These are phyloP conservation scores for Austroboletus novae-zelandiae DNA, from an alignment of 1,284 basidiomycete genomes.

Conservation along the genomic window DNA sequence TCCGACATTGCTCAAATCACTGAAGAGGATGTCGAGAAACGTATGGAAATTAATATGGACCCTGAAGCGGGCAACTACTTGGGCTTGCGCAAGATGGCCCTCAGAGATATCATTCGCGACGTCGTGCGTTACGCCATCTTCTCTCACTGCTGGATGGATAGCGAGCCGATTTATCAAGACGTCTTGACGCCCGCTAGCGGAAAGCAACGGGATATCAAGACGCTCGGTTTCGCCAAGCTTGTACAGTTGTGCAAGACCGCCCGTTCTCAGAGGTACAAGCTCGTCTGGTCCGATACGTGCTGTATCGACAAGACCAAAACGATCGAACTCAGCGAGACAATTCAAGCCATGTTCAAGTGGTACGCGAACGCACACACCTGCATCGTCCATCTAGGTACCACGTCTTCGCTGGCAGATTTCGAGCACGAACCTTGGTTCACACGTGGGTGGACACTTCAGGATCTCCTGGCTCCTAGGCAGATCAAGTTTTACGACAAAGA, in stretches of 20 bases:
- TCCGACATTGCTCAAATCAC: conserved; percentile 20
- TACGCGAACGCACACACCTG: conserved; percentile 25
- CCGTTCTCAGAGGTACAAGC: conserved; percentile 9
- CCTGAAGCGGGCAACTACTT: conserved; percentile 20
- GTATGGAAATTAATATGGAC: conserved; percentile 3
- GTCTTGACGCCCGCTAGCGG: background rate
- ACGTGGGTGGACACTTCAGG: no score
- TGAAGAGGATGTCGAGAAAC: conserved; percentile 11
- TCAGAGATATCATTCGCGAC: conserved; percentile 19
- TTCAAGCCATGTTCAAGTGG: conserved; percentile 30
- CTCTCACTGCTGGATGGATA: conserved; percentile 27
- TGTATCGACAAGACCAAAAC: background rate
- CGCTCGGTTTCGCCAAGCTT: conserved; percentile 16
- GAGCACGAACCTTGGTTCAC: conserved; percentile 26
- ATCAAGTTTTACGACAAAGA: conserved; percentile 27
- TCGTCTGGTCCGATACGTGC: conserved; percentile 29
- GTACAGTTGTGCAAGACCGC: conserved; percentile 21
- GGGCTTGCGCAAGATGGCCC: conserved; percentile 6
- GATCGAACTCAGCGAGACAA: conserved; percentile 26
- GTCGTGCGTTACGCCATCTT: conserved; percentile 25
- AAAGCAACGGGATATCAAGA: conserved; percentile 4
- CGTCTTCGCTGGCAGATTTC: conserved; percentile 13
- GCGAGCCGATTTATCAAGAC: conserved; percentile 25
- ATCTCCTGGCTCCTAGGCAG: conserved; percentile 18
- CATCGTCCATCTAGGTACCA: conserved; percentile 24